phyloP scores from a whole-genome alignment of 2,329 filamentous ascomycete species.

The Chrysoporthe austroafricana region DNA sequence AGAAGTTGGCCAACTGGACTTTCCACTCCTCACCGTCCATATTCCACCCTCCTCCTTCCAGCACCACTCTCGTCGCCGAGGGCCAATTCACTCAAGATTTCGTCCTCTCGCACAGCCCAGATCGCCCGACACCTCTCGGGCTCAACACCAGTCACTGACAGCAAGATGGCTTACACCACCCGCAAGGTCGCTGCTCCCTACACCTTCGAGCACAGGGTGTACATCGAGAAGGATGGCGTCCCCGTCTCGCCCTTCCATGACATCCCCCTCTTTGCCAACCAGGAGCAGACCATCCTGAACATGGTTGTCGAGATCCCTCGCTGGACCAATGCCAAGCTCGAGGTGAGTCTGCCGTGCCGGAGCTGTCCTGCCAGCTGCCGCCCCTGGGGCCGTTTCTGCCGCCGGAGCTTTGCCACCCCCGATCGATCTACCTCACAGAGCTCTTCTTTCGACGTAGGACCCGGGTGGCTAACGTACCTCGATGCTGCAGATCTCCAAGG shows the following conservation, averaged over 20 bases:
- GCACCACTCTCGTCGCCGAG: constrained; percentile 28
- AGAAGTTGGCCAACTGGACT: constrained; percentile 17
- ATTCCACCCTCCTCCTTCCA: constrained; percentile 15
- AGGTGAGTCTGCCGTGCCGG: constrained; percentile 64
- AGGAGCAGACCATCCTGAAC: constrained; percentile 94
- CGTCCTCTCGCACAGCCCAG: constrained; percentile 55
- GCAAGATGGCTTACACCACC: constrained; percentile 70
- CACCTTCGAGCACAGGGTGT: constrained; percentile 88
- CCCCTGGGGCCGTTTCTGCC: not conserved
- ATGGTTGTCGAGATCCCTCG: constrained; percentile 99
- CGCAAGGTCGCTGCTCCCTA: constrained; percentile 89
- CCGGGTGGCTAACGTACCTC: not conserved
- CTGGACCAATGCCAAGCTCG: constrained; percentile 99
- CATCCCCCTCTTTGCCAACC: constrained; percentile 95
- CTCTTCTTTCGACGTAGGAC: not conserved
- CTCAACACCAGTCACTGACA: constrained; percentile 31
- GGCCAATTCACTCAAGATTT: constrained; percentile 45
- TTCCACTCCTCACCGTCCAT: constrained; percentile 20
- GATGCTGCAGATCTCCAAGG: constrained; percentile 84
- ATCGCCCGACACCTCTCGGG: constrained; percentile 59
- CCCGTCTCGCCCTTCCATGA: constrained; percentile 97
- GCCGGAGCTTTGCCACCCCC: not conserved
- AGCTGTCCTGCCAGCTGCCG: constrained; percentile 2
- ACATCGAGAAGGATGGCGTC: constrained; percentile 95
- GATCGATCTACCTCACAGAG: too few species aligned